Evolutionary conservation across 2,329 filamentous ascomycete genomes (phyloP).

Genomic region (Cryphonectria naterciae): DNA sequence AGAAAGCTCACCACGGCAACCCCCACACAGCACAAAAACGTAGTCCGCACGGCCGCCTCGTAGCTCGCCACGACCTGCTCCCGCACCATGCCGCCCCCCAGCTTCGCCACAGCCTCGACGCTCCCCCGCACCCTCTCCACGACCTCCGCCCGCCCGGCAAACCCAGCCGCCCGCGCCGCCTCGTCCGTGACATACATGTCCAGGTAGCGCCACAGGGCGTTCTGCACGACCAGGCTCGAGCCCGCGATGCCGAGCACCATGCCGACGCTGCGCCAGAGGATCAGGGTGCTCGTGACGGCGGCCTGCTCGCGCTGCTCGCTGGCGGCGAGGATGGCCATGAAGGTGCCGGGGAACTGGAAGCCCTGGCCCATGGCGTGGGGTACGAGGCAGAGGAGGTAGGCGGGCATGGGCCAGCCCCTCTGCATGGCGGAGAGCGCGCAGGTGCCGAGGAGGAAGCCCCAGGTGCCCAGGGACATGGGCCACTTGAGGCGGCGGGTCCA

Average conservation of each 20-base stretch:
- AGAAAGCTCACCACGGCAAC: constrained; percentile 53
- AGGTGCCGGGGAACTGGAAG: constrained; percentile 66
- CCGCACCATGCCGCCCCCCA: constrained; percentile 49
- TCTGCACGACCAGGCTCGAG: constrained; percentile 75
- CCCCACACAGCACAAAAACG: constrained; percentile 48
- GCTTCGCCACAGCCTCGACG: constrained; percentile 55
- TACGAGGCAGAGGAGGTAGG: constrained; percentile 61
- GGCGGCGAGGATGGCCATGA: constrained; percentile 65
- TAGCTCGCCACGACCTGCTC: constrained; percentile 62
- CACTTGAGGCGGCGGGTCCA: constrained; percentile 63
- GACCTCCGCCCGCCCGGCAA: constrained; percentile 52
- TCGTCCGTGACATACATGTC: constrained; percentile 51
- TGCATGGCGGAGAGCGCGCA: constrained; percentile 53
- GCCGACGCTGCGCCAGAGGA: constrained; percentile 72
- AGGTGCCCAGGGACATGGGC: constrained; percentile 56
- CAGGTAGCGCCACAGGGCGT: constrained; percentile 66
- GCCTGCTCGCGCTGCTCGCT: constrained; percentile 66
- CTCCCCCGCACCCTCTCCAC: constrained; percentile 56
- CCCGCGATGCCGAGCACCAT: constrained; percentile 74
- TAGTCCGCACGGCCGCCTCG: constrained; percentile 53
- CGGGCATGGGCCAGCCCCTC: constrained; percentile 52
- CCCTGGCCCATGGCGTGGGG: constrained; percentile 63
- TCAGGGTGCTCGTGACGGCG: constrained; percentile 70
- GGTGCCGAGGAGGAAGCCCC: constrained; percentile 54
- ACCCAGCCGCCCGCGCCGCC: constrained; percentile 50